Base-by-base conservation (phyloP, 78 protist genomes). In the Emiliania huxleyi region DNA sequence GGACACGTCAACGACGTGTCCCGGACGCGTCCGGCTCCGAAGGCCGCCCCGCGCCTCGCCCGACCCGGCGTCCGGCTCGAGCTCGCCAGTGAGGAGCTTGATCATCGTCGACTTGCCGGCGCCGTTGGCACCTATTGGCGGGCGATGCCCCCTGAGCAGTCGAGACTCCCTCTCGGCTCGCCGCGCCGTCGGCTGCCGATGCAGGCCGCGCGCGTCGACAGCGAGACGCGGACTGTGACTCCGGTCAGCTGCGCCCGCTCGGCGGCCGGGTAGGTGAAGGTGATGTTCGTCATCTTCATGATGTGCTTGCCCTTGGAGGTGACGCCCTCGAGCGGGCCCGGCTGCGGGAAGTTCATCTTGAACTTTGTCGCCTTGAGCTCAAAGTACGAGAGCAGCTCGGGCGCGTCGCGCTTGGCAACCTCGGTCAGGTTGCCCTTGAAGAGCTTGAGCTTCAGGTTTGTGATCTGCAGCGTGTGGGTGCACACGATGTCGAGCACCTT, bases 291-390 rank as follows among this genome's bases (percentile, higher is more conserved):
- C 96, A 95, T 95, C 94, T 95, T 95, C 79, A 95, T 87, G 40
- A 95, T 62, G 48, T 93, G 91, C 94, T 95, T 95, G 40, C 96
- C 96, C 93, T 94, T 95, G 40, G 94, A 75, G 77, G 56, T 92
- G 93, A 96, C 88, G 77, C 97, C 97, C 90, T 96, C 95, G 38
- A 96, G 87, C 85, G 26, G n/a, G 26, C 96, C 96, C 0, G 97
- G 97, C 75, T 88, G 45, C 48, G 97, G 97, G 94, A 96, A 96
- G 44, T 11, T 0, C 95, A 96, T 94, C 40, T 3, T 15, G 83
- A 91, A 11, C 94, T 93, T 96, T 91, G 87, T 55, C 42, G 91
- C 89, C 93, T 88, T 91, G 81, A 94, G 93, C 95, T 94, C 94
- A 91, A 94, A 96, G 95, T 91, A 94, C 37, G 95, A 56, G 87